Percentiles rank a stretch among this genome's conserved stretches.
These are phyloP conservation scores for Fagus crenata DNA, from an alignment of 306 rosid species.

Conservation along the genomic window DNA sequence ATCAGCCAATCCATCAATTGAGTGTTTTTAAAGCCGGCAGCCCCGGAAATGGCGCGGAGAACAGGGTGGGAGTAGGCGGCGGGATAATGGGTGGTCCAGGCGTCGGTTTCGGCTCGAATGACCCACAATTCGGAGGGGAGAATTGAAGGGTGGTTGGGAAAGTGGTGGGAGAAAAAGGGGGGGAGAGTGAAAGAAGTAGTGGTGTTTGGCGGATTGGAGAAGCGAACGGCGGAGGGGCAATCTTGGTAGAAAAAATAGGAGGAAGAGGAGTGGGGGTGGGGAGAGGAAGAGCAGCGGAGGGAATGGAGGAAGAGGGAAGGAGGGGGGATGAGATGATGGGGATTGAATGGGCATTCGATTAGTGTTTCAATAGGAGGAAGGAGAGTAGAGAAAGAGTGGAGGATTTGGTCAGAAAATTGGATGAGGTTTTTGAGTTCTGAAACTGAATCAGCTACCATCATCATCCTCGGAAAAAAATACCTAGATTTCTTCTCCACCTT, in stretches of 20 bases:
- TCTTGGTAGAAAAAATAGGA: constrained; percentile 58
- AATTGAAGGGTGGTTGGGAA: constrained; percentile 9
- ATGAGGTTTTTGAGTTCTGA: too few relatives aligned
- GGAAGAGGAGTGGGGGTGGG: constrained; percentile 33
- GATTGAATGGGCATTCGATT: constrained; percentile 54
- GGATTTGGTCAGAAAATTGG: too few relatives aligned
- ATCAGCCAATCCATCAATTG: constrained; percentile 53
- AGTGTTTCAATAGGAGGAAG: not conserved
- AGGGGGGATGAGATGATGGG: constrained; percentile 58
- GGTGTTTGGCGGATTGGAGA: constrained; percentile 32
- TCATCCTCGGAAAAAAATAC: too few relatives aligned
- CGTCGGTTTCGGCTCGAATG: constrained; percentile 48
- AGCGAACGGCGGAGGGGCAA: constrained; percentile 64
- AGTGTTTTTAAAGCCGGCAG: constrained; percentile 18
- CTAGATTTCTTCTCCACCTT: too few relatives aligned
- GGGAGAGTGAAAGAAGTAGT: constrained; percentile 62
- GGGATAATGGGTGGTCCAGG: constrained; percentile 62
- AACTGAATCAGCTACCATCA: too few relatives aligned
- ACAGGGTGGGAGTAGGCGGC: constrained; percentile 23
- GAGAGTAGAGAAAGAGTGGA: too few relatives aligned
- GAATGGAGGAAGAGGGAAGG: constrained; percentile 60
- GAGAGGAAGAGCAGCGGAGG: constrained; percentile 54
- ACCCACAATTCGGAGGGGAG: constrained; percentile 63
- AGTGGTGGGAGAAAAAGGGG: constrained; percentile 36
- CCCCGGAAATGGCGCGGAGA: constrained; percentile 17